Base-by-base conservation (phyloP, 345 rosid species). In the Ceriops zippeliana region DNA sequence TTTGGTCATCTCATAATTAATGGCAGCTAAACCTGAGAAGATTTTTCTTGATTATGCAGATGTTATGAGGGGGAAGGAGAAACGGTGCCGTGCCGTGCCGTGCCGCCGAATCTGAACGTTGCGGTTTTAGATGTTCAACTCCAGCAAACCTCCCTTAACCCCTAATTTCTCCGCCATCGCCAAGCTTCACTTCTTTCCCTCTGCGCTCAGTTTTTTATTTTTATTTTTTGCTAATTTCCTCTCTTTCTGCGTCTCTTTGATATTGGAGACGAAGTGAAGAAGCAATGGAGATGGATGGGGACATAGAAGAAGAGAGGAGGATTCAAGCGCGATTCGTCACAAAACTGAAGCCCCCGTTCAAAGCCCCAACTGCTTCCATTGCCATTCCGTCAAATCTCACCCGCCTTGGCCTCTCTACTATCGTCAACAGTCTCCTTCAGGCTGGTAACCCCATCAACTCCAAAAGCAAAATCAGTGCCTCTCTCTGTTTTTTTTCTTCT, bases 271-370 rank as follows among this genome's bases (percentile, higher is more conserved):
- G n/a, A 34, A 61, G 19, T 26, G 35, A 54, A 30, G 69, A 52
- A 21, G 20, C 7, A n/a, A 67, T 70, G 62, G 63, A 34, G 57
- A 63, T 70, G 77, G 74, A 73, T 11, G 71, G 37, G 3, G 75
- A 78, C 47, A 19, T 30, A 13, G 78, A 65, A 22, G 78, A 61
- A 27, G 71, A 73, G 59, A 69, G 84, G 80, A 82, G 82, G 62
- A 66, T 92, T 54, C 96, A 90, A 64, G 98, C 85, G n/a, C 87
- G 93, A 60, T 92, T 96, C 75, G 76, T 90, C 15, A 96, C 99
- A 31, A 90, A 90, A 82, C 85, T 96, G 35, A 75, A 89, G 51
- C 65, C 81, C 52, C 89, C 90, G 0, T 83, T 67, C 62, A 87
- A 79, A 81, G 87, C 63, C 28, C 89, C 96, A 21, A 62, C 79